phyloP scores from a whole-genome alignment of 441 rosid species.

The Jatropha podagrica region DNA sequence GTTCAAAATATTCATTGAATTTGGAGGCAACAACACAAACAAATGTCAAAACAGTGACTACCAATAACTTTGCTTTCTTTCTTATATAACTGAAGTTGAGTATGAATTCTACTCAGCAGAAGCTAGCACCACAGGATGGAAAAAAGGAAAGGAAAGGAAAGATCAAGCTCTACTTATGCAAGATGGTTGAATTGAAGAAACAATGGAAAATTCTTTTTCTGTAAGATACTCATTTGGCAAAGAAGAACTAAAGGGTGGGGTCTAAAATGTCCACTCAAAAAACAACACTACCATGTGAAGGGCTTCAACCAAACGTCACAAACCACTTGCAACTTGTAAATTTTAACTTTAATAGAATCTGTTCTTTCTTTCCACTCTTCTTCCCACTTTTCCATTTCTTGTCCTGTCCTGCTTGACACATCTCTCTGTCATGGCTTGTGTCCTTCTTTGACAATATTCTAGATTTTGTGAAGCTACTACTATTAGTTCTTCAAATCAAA shows the following conservation, averaged over 20 bases:
- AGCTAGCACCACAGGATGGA: neutral
- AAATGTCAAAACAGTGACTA: neutral
- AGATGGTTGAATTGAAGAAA: neutral
- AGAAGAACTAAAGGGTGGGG: neutral
- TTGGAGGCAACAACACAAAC: neutral
- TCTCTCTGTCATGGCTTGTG: neutral
- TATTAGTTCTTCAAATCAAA: neutral
- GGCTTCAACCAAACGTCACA: conserved; percentile 16
- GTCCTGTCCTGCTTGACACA: neutral
- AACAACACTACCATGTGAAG: conserved; percentile 18
- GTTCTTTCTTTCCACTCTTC: conserved; percentile 1
- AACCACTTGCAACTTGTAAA: conserved; percentile 20
- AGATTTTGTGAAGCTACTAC: neutral
- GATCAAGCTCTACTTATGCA: neutral
- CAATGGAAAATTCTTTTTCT: neutral
- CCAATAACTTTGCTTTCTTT: neutral
- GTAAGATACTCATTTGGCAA: neutral
- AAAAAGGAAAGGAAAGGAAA: no score
- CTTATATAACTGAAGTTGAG: neutral
- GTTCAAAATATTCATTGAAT: neutral
- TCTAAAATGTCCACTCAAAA: conserved; percentile 10
- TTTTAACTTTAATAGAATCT: conserved; percentile 14
- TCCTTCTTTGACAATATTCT: conserved; percentile 14
- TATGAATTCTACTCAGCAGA: neutral
- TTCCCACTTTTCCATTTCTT: neutral